Evolutionary conservation across 2,329 filamentous ascomycete genomes (phyloP).

Genomic region (Diaporthe amygdali): DNA sequence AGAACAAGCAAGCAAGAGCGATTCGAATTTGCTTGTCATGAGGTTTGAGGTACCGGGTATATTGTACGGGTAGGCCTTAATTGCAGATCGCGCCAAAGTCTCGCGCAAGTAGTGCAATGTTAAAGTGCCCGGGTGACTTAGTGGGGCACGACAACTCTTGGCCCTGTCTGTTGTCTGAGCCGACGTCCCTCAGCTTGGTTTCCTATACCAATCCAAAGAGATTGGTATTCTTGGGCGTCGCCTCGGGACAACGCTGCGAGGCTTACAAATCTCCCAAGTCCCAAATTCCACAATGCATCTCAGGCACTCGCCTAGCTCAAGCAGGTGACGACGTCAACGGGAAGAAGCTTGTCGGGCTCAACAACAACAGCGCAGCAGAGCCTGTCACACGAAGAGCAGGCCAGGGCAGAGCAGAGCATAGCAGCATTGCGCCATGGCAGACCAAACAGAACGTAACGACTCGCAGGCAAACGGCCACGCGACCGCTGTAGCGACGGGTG

Average conservation of each 20-base stretch:
- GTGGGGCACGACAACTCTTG: constrained; percentile 1
- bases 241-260: not conserved
- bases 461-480: constrained; percentile 30
- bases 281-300: not conserved
- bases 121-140: not conserved
- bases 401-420: not conserved
- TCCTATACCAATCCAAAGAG: not conserved
- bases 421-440: constrained; percentile 38
- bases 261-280: constrained; percentile 13
- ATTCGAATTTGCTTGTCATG: not conserved
- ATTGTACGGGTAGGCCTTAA: not conserved
- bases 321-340: not conserved
- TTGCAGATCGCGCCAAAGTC: too few relatives aligned
- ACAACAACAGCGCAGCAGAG: not conserved
- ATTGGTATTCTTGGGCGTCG: not conserved
- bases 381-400: not conserved
- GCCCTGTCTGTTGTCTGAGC: constrained; percentile 14
- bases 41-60: not conserved
- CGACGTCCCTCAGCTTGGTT: not conserved
- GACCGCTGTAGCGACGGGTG: constrained; percentile 33
- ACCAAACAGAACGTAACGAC: constrained; percentile 38
- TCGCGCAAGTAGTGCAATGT: not conserved
- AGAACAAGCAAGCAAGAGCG: not conserved
- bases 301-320: not conserved
- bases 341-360: not conserved